phyloP scores from a whole-genome alignment of 202 grass and related monocot species.

The Cymbopogon flexuosus region DNA sequence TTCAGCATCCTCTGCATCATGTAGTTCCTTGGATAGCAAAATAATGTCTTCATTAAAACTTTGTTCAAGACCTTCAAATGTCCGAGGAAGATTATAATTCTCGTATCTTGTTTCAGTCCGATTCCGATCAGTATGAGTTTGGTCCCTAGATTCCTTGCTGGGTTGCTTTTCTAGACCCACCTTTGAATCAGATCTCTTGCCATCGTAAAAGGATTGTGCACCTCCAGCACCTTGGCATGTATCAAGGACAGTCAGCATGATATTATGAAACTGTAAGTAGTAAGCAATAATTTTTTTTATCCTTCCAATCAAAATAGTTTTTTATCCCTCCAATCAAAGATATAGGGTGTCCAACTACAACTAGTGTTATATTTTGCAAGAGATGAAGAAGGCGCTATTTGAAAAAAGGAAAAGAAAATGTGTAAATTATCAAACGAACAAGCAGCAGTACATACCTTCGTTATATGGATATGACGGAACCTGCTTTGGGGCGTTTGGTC shows the following conservation, averaged over 20 bases:
- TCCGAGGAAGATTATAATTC: slow-evolving; percentile 55
- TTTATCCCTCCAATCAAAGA: background rate
- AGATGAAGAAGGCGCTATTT: background rate
- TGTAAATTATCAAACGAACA: slow-evolving; percentile 10
- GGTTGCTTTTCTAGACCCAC: slow-evolving; percentile 53
- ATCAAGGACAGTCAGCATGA: slow-evolving; percentile 16
- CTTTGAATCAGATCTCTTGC: slow-evolving; percentile 56
- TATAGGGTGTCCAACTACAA: background rate
- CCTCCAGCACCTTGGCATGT: slow-evolving; percentile 52
- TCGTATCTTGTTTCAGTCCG: slow-evolving; percentile 46
- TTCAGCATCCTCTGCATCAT: slow-evolving; percentile 80
- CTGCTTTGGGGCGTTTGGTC: slow-evolving; percentile 40
- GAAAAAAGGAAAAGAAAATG: background rate
- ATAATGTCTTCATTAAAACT: slow-evolving; percentile 76
- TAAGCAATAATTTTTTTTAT: background rate
- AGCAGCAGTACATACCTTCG: slow-evolving; percentile 46
- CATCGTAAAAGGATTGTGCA: slow-evolving; percentile 59
- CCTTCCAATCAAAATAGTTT: background rate
- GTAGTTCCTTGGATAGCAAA: slow-evolving; percentile 72
- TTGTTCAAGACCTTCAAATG: slow-evolving; percentile 82
- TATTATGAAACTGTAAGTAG: slow-evolving; percentile 11
- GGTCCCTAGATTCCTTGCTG: slow-evolving; percentile 51
- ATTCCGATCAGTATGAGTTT: slow-evolving; percentile 31
- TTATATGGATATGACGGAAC: slow-evolving; percentile 50
- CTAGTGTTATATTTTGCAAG: background rate